Evolutionary conservation across 2,329 filamentous ascomycete genomes (phyloP).

Genomic region (Botrytis squamosa): DNA sequence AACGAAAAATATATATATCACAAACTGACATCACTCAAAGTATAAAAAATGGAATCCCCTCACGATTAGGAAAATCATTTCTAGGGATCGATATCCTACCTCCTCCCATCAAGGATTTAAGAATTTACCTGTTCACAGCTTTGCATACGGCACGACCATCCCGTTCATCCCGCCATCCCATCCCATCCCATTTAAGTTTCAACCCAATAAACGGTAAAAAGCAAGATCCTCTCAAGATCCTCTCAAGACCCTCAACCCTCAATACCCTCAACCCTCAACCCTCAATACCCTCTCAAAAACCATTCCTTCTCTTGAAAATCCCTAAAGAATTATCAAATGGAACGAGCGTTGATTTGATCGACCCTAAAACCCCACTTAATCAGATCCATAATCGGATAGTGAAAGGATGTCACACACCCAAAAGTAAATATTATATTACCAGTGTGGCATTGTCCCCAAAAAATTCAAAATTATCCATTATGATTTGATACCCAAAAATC

Average conservation of each 20-base stretch:
- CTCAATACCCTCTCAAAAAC: background rate
- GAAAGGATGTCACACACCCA: background rate
- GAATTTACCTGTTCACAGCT: background rate
- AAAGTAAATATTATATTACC: background rate
- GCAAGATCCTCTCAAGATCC: background rate
- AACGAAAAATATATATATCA: background rate
- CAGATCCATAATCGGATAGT: background rate
- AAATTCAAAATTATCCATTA: background rate
- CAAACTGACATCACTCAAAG: conserved; percentile 2
- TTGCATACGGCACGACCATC: background rate
- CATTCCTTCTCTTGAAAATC: background rate
- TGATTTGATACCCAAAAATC: conserved; percentile 7
- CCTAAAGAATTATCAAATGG: background rate
- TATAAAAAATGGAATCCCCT: background rate
- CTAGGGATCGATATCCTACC: background rate
- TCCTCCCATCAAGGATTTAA: background rate
- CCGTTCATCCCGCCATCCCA: background rate
- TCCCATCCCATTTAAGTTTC: background rate
- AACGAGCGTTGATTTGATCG: conserved; percentile 16
- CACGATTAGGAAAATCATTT: background rate
- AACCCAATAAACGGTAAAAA: conserved; percentile 7
- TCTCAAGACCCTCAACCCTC: background rate
- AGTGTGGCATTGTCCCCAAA: background rate
- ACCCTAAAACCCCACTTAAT: background rate
- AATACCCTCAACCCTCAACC: background rate